Conservation (phyloP, 164 flowering plant genomes). For the Sextonia rubra region DNA sequence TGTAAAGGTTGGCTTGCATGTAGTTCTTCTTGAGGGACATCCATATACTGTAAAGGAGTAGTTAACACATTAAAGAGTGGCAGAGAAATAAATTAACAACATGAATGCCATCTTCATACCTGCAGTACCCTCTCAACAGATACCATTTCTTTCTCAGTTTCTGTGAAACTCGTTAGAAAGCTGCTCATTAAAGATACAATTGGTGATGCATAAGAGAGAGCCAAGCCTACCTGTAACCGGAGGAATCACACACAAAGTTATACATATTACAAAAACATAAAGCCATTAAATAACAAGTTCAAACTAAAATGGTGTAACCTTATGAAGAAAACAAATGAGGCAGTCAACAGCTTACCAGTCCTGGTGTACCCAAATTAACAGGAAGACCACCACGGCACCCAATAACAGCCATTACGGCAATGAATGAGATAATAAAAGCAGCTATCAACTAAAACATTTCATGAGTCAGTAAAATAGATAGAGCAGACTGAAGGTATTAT, state of each 20-base stretch:
- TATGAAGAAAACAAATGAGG: neutral
- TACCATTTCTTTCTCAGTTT: constrained; percentile 99
- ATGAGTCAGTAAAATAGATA: constrained; percentile 14
- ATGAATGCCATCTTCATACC: constrained; percentile 30
- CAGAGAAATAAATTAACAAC: neutral
- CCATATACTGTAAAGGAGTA: constrained; percentile 59
- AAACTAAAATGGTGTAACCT: neutral
- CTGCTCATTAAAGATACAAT: constrained; percentile 77
- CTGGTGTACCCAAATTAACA: constrained; percentile 74
- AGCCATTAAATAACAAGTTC: no score
- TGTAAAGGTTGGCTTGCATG: constrained; percentile 33
- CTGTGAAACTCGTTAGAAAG: constrained; percentile 87
- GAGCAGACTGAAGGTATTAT: neutral
- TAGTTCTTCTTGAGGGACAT: constrained; percentile 75
- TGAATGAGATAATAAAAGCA: constrained; percentile 69
- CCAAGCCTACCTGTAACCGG: constrained; percentile 76
- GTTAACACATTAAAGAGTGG: constrained; percentile 7
- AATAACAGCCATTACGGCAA: constrained; percentile 83
- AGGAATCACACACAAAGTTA: neutral
- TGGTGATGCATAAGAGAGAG: constrained; percentile 96
- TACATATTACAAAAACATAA: neutral
- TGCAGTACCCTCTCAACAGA: constrained; percentile 84
- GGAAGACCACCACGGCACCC: constrained; percentile 63
- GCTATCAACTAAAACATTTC: constrained; percentile 62
- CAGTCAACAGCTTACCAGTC: constrained; percentile 47